Evolutionary conservation across 2,329 filamentous ascomycete genomes (phyloP).

Genomic region (Alternaria arbusti): DNA sequence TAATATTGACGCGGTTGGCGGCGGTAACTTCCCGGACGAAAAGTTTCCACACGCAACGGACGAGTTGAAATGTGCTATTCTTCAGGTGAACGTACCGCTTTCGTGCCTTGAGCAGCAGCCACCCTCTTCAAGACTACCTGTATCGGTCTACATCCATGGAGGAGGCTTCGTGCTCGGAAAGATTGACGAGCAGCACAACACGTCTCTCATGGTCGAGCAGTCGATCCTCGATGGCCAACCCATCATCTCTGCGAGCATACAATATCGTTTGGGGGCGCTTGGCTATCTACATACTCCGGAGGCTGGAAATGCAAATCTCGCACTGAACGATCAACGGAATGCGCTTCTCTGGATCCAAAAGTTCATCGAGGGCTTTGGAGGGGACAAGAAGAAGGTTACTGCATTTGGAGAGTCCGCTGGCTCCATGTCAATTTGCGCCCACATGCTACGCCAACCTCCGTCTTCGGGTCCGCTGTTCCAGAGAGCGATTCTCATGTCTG

Average conservation of each 20-base stretch:
- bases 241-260: conserved; percentile 23
- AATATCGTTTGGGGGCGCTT: conserved; percentile 37
- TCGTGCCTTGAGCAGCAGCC: conserved; percentile 5
- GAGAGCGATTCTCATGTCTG: conserved; percentile 29
- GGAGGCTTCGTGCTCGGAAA: conserved; percentile 55
- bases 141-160: conserved; percentile 61
- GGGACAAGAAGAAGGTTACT: conserved; percentile 39
- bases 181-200: conserved; percentile 33
- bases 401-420: conserved; percentile 56
- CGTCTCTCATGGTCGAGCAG: conserved; percentile 29
- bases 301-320: conserved; percentile 31
- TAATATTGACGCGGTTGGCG: conserved; percentile 4
- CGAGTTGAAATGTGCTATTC: conserved; percentile 27
- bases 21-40: conserved; percentile 22
- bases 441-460: conserved; percentile 26
- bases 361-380: conserved; percentile 46
- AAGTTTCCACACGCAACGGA: background rate
- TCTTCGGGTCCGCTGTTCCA: conserved; percentile 23
- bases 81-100: conserved; percentile 34
- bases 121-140: conserved; percentile 48
- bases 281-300: conserved; percentile 52
- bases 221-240: conserved; percentile 25
- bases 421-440: conserved; percentile 37
- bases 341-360: conserved; percentile 47
- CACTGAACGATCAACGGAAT: conserved; percentile 38